Percentiles rank a stretch among this genome's conserved stretches.
Evolutionary conservation across 345 rosid species (phyloP).

Genomic region (Litchi chinensis): DNA sequence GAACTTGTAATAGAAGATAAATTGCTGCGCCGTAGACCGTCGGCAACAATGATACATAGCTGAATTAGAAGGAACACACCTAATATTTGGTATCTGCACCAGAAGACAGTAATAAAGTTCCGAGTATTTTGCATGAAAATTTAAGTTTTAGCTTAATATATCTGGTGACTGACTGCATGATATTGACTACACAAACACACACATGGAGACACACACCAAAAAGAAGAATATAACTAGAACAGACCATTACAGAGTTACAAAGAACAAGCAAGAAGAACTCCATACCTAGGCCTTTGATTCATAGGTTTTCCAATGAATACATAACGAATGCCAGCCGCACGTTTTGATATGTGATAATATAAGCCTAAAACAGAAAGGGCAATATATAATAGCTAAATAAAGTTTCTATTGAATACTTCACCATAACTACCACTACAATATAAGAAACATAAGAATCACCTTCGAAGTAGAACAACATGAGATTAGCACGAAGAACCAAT

Average conservation of each 20-base stretch:
- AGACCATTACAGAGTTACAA: not conserved
- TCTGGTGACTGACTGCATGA: not conserved
- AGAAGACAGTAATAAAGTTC: conserved; percentile 29
- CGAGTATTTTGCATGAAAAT: not conserved
- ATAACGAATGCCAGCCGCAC: conserved; percentile 80
- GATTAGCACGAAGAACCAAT: conserved; percentile 77
- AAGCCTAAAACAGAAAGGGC: conserved; percentile 46
- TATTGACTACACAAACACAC: not conserved
- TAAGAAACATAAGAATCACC: conserved; percentile 51
- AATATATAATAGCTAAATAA: conserved; percentile 11
- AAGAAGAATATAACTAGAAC: not conserved
- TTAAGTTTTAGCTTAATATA: not conserved
- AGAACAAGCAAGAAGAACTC: conserved; percentile 18
- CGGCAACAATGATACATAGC: conserved; percentile 88
- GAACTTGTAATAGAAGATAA: conserved; percentile 84
- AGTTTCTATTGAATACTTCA: conserved; percentile 5
- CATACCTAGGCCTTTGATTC: conserved; percentile 92
- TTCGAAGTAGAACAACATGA: conserved; percentile 98
- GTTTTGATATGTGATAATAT: conserved; percentile 92
- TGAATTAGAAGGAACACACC: conserved; percentile 93
- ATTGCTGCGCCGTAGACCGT: conserved; percentile 79
- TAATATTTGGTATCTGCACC: conserved; percentile 80
- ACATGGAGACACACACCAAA: not conserved
- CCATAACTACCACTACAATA: not conserved
- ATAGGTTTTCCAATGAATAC: conserved; percentile 89